Evolutionary conservation across 1,284 basidiomycete species (phyloP), one percentile per base, ranked within the genome.

Genomic region (Phaffia rhodozyma): DNA sequence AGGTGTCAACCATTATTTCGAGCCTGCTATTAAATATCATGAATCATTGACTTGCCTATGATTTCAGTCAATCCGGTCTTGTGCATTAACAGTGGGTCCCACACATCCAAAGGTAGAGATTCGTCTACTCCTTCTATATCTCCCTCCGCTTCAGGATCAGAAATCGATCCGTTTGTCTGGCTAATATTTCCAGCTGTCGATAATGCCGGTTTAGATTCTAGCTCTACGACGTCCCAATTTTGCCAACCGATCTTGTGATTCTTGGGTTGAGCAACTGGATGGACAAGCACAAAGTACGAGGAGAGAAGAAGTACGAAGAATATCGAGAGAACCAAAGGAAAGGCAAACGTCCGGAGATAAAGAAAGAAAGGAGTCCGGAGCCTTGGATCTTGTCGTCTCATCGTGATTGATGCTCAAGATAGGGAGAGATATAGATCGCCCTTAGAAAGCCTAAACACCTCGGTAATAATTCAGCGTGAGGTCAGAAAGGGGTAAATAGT

Each of bases 81-180:
- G n/a, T 66, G 64, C 3, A 58, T 60, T 21, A 66, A 32, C 5
- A 66, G 43, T 34, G 64, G 64, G 27, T 66, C 56, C 64, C 64
- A 66, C 1, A 51, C 38, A 50, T 66, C 60, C 11, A 66, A 29
- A n/a, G 64, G 64, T 11, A 66, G 32, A 9, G 51, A 25, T 16
- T 48, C 63, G 25, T 65, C 63, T 27, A 23, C 32, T 23, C 32
- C n/a, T 20, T 16, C 2, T 4, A 11, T 34, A 30, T 43, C 55
- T 11, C 38, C 43, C 5, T 25, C 55, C 1, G 13, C 32, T 20
- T 48, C 56, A 58, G 25, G 48, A 34, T 30, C 38, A 1, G 20
- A 51, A 6, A 20, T 25, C 29, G 59, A 48, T 9, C 32, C 63
- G 20, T 32, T 23, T 1, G 16, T 21, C 13, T 43, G 38, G 52